Base-by-base conservation (phyloP, 768 basidiomycete genomes). In the Lactarius hatsudake region DNA sequence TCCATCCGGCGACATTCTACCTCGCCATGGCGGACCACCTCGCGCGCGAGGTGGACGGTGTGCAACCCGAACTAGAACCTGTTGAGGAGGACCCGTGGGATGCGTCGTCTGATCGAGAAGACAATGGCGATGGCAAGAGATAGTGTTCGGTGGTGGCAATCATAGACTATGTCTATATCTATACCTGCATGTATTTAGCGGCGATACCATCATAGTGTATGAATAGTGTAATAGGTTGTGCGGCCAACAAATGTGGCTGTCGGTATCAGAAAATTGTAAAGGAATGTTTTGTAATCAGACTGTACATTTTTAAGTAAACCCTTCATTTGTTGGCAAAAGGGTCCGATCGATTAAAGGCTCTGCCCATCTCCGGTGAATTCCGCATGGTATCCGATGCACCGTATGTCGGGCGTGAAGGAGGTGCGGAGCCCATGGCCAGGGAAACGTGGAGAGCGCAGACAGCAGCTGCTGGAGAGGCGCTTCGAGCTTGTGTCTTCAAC, bases 1-100 rank as follows among this genome's bases (percentile, higher is more conserved):
- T 97, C 81, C 89, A 89, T 64, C 94, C 94, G 2, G 91, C 90
- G 26, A 93, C 90, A 10, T 98, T 98, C 76, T 98, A 96, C 74
- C 84, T 93, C 7, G 88, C 90, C 48, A 84, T 94, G 54, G 90
- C 83, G 8, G 90, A 94, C 74, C 83, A 90, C 78, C 78, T 94
- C 32, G 91, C 93, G 2, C 81, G 84, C 10, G 86, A 88, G 60
- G 93, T 92, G 32, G 93, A 94, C 72, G 86, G 85, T 1, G 81
- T 82, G 66, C 74, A 74, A 42, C 63, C 63, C 32, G 61, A 58
- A 58, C 12, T 28, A 18, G 71, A 42, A 10, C 13, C 54, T 6
- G 40, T 45, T 30, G 67, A 66, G 23, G 70, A 71, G 48, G 71
- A 72, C 43, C 67, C 71, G 13, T 70, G 71, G 71, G 70, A 72